These are phyloP conservation scores for Stylosanthes scabra DNA, from an alignment of 331 rosid genomes.

Conservation along the genomic window DNA sequence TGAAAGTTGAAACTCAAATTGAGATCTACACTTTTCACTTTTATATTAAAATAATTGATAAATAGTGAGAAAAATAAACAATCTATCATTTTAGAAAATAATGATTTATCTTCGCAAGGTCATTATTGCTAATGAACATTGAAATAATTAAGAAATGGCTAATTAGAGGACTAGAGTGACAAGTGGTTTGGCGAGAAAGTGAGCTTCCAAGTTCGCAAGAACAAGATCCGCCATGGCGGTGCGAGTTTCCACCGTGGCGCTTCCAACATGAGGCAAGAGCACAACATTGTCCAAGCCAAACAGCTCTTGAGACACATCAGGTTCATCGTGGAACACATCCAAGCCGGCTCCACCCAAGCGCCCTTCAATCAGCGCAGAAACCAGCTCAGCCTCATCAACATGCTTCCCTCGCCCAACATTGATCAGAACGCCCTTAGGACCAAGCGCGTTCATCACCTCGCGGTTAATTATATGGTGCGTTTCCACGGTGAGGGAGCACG, in stretches of 20 bases:
- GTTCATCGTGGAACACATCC: constrained; percentile 85
- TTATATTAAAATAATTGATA: too few relatives aligned
- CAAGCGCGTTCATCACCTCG: constrained; percentile 74
- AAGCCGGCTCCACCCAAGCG: constrained; percentile 90
- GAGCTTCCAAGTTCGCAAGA: constrained; percentile 75
- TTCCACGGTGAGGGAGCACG: constrained; percentile 69
- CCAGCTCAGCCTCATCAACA: constrained; percentile 78
- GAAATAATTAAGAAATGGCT: too few relatives aligned
- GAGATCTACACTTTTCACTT: too few relatives aligned
- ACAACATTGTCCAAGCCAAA: constrained; percentile 80
- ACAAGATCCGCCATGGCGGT: constrained; percentile 82
- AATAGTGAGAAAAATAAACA: too few relatives aligned
- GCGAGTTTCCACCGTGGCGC: constrained; percentile 74
- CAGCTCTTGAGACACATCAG: constrained; percentile 73
- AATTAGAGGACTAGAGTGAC: constrained; percentile 64
- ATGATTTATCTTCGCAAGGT: too few relatives aligned
- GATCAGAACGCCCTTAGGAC: constrained; percentile 76
- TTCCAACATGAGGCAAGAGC: constrained; percentile 79
- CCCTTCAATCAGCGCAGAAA: constrained; percentile 80
- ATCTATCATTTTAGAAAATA: too few relatives aligned
- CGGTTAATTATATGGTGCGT: constrained; percentile 72
- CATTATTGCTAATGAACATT: not conserved
- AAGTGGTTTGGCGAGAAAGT: constrained; percentile 71
- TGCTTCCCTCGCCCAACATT: constrained; percentile 88
- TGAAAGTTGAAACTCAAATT: too few relatives aligned